phyloP scores from a whole-genome alignment of 257 asterid species.

The Salvia hispanica region DNA sequence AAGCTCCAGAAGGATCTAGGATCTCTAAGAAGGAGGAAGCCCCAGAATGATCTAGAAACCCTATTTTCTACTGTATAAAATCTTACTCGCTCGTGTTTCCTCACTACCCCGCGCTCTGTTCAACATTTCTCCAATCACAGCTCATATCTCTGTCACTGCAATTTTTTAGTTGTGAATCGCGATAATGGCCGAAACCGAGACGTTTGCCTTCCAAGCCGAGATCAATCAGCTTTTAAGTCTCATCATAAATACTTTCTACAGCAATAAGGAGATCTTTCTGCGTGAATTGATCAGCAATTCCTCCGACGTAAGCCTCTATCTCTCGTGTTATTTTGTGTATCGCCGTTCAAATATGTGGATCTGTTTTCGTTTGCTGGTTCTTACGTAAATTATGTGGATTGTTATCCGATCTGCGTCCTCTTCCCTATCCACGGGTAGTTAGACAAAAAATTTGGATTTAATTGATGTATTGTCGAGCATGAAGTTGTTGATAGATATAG shows the following conservation, averaged over 20 bases:
- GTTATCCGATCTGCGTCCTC: not conserved
- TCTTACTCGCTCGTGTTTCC: not conserved
- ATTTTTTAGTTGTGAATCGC: not conserved
- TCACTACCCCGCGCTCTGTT: not conserved
- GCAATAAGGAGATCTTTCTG: conserved; percentile 78
- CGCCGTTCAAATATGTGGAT: not conserved
- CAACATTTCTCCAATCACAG: not conserved
- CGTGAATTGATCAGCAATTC: conserved; percentile 70
- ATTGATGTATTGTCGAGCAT: not conserved
- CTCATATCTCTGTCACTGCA: not conserved
- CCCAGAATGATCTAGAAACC: conserved; percentile 38
- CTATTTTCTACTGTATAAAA: conserved; percentile 24
- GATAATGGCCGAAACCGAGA: conserved; percentile 58
- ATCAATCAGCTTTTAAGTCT: conserved; percentile 70
- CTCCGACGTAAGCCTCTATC: conserved; percentile 53
- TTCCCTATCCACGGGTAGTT: not conserved
- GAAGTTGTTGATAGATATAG: not conserved
- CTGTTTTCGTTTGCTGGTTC: not conserved
- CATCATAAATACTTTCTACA: conserved; percentile 71
- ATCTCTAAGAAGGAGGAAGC: not conserved
- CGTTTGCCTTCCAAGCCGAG: conserved; percentile 80
- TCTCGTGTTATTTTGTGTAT: not conserved
- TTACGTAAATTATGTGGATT: not conserved
- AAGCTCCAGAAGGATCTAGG: not conserved
- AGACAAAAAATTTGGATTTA: not conserved